Percentiles rank a stretch among this genome's conserved stretches.
phyloP scores from a whole-genome alignment of 169 alveolate genomes.

The Plasmodium coatneyi region DNA sequence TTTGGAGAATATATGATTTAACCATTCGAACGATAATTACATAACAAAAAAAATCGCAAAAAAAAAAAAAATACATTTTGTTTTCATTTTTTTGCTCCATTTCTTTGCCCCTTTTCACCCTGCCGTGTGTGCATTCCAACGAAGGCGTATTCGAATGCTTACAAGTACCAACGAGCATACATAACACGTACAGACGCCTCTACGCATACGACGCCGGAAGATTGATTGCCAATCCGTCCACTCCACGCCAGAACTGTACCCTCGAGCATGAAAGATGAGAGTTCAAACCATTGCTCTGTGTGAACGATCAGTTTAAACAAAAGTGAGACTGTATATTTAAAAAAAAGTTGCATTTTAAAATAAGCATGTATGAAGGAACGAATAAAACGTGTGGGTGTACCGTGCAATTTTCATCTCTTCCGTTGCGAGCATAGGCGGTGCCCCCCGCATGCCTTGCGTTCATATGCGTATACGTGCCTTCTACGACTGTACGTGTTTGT shows the following conservation, averaged over 20 bases:
- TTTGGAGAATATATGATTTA: background rate
- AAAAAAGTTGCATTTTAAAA: background rate
- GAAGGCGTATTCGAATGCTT: background rate
- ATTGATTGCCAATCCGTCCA: background rate
- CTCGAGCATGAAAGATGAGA: background rate
- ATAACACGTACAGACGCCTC: background rate
- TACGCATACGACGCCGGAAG: background rate
- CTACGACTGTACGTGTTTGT: background rate
- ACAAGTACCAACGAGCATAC: conserved; percentile 1
- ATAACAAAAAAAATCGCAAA: background rate
- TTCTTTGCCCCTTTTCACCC: background rate
- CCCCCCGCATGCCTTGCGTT: background rate
- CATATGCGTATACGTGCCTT: background rate
- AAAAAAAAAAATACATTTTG: background rate
- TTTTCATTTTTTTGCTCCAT: background rate
- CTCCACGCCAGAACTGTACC: background rate
- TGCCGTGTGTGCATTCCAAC: background rate
- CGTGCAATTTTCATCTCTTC: background rate
- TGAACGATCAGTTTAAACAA: background rate
- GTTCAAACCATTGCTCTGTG: background rate
- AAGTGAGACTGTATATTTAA: background rate
- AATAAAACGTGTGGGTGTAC: background rate
- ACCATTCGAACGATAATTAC: background rate
- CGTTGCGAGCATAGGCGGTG: background rate
- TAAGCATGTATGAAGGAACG: background rate